Base-by-base conservation (phyloP, 1,139 yeast genomes). In the Wickerhamomyces sp. region DNA sequence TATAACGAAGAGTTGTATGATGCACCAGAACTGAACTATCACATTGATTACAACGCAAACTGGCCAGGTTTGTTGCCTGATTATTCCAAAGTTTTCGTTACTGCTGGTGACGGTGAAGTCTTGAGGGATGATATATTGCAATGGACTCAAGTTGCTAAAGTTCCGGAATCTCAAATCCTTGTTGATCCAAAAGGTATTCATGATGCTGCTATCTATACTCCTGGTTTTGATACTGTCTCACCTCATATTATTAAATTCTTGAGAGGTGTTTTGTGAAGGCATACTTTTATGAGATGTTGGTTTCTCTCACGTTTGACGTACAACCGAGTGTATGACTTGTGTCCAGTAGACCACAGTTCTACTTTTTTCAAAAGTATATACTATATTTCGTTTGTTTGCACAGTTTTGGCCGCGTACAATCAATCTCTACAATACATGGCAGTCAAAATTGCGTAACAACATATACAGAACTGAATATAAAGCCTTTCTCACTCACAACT, bases 401-500 rank as follows among this genome's bases (percentile, higher is more conserved):
- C n/a, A n/a, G n/a, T n/a, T n/a, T n/a, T n/a, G n/a, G n/a, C n/a
- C n/a, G n/a, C n/a, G n/a, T n/a, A n/a, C n/a, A n/a, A n/a, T n/a
- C n/a, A n/a, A n/a, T n/a, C n/a, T n/a, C n/a, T n/a, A n/a, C n/a
- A n/a, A n/a, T n/a, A n/a, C n/a, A n/a, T n/a, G n/a, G n/a, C n/a
- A n/a, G n/a, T n/a, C n/a, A n/a, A n/a, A n/a, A n/a, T n/a, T n/a
- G n/a, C n/a, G n/a, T n/a, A n/a, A n/a, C n/a, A n/a, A n/a, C n/a
- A n/a, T n/a, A n/a, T n/a, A n/a, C n/a, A n/a, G n/a, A n/a, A n/a
- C n/a, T n/a, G n/a, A n/a, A n/a, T n/a, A n/a, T n/a, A n/a, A n/a
- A n/a, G n/a, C n/a, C n/a, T 10, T 23, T 24, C 10, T 12, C 13
- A 21, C 14, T 45, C 35, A 51, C 30, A 52, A 43, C 34, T 47